Conservation (phyloP, 2,329 filamentous ascomycete genomes). For the Colletotrichum graminicola region DNA sequence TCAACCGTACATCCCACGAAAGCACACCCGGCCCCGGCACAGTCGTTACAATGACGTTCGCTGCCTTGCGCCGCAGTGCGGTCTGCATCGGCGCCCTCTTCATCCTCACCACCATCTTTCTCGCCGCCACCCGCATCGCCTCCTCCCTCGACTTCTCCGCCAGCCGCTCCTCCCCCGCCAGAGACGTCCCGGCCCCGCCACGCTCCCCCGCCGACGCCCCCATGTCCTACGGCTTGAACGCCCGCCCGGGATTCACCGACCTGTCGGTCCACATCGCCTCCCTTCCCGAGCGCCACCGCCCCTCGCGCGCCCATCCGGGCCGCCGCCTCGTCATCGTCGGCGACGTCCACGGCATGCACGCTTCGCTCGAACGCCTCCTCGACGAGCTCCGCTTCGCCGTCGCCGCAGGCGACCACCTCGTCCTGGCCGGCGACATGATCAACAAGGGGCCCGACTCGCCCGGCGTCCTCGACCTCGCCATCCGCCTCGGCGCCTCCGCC, state of each 20-base stretch:
- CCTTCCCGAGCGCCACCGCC: conserved; percentile 49
- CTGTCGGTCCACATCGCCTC: conserved; percentile 42
- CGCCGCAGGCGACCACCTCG: conserved; percentile 73
- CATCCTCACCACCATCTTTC: conserved; percentile 51
- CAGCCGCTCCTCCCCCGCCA: conserved; percentile 34
- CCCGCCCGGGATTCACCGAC: conserved; percentile 54
- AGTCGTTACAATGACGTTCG: conserved; percentile 25
- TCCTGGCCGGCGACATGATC: conserved; percentile 84
- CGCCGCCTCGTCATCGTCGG: conserved; percentile 84
- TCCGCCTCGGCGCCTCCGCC: conserved; percentile 79
- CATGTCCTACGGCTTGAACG: conserved; percentile 57
- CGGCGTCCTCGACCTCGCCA: conserved; percentile 82
- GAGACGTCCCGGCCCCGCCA: background rate
- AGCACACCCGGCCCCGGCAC: background rate
- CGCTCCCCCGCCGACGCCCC: conserved; percentile 48
- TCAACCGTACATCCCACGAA: background rate
- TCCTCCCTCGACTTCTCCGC: conserved; percentile 35
- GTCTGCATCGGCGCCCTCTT: conserved; percentile 45
- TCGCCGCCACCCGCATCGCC: conserved; percentile 52
- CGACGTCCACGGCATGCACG: conserved; percentile 90
- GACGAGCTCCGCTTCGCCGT: conserved; percentile 72
- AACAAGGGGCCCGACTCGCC: conserved; percentile 87
- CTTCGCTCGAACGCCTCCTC: conserved; percentile 75
- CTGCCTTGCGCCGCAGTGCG: conserved; percentile 15
- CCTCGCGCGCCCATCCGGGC: conserved; percentile 51